Evolutionary conservation across 345 rosid species (phyloP).

Genomic region (Eucalyptus pauciflora): DNA sequence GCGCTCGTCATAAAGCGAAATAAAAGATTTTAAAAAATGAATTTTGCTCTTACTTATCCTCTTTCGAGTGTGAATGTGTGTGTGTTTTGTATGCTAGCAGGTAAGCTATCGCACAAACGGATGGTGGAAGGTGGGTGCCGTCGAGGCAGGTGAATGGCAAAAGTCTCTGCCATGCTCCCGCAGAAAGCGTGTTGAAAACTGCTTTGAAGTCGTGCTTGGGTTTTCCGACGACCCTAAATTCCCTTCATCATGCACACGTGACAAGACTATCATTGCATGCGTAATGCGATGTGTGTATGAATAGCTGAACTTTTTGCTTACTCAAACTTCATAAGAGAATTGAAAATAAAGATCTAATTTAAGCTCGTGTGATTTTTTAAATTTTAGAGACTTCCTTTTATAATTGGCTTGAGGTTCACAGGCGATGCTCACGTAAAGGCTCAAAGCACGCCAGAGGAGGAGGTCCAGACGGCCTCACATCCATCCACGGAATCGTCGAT

Average conservation of each 20-base stretch:
- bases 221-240: background rate
- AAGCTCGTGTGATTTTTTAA: background rate
- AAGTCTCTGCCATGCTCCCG: background rate
- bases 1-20: fast-evolving
- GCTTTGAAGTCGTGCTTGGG: background rate
- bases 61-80: background rate
- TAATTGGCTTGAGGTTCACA: background rate
- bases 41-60: background rate
- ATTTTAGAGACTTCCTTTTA: background rate
- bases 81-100: background rate
- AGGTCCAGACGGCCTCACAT: background rate
- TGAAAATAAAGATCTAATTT: background rate
- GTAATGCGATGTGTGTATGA: background rate
- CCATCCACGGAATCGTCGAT: background rate
- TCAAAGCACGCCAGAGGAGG: background rate
- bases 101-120: background rate
- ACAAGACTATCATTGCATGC: background rate
- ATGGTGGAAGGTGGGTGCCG: background rate
- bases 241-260: background rate
- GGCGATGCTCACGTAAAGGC: background rate
- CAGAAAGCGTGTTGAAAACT: background rate
- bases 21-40: too few relatives aligned
- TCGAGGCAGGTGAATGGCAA: background rate
- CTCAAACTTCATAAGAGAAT: background rate
- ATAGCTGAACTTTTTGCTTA: background rate